Percentiles rank a stretch among this genome's conserved stretches.
Conservation (phyloP, 495 filamentous ascomycete genomes). For the Polyplosphaeria fusca region DNA sequence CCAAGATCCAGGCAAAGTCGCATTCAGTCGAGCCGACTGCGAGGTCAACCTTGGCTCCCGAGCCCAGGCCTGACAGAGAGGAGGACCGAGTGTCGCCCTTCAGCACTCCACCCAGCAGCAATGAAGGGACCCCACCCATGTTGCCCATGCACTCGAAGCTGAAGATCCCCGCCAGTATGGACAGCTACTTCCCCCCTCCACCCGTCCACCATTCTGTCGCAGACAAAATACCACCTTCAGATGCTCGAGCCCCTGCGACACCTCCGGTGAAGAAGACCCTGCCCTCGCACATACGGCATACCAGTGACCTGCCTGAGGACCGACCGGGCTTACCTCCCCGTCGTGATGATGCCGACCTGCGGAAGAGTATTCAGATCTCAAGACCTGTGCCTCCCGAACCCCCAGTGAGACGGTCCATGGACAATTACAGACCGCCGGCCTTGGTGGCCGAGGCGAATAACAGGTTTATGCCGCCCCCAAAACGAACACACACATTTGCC, state of each 20-base stretch:
- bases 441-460: constrained; percentile 10
- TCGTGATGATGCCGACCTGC: constrained; percentile 34
- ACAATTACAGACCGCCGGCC: constrained; percentile 16
- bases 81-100: constrained; percentile 76
- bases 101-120: constrained; percentile 83
- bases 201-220: constrained; percentile 50
- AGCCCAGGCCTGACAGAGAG: constrained; percentile 20
- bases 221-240: constrained; percentile 4
- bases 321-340: constrained; percentile 63
- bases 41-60: constrained; percentile 41
- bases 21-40: constrained; percentile 34
- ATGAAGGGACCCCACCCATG: constrained; percentile 53
- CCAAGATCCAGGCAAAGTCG: constrained; percentile 55
- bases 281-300: not conserved
- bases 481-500: constrained; percentile 28
- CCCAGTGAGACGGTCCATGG: constrained; percentile 31
- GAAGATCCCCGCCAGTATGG: constrained; percentile 17
- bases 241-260: constrained; percentile 5
- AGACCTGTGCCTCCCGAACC: constrained; percentile 25
- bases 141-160: constrained; percentile 16
- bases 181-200: constrained; percentile 44
- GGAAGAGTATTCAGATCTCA: constrained; percentile 24
- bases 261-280: constrained; percentile 9
- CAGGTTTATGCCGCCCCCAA: constrained; percentile 31
- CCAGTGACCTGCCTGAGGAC: constrained; percentile 47